These are phyloP conservation scores for Lepidopterella palustris DNA, from an alignment of 495 filamentous ascomycete genomes.

Conservation along the genomic window DNA sequence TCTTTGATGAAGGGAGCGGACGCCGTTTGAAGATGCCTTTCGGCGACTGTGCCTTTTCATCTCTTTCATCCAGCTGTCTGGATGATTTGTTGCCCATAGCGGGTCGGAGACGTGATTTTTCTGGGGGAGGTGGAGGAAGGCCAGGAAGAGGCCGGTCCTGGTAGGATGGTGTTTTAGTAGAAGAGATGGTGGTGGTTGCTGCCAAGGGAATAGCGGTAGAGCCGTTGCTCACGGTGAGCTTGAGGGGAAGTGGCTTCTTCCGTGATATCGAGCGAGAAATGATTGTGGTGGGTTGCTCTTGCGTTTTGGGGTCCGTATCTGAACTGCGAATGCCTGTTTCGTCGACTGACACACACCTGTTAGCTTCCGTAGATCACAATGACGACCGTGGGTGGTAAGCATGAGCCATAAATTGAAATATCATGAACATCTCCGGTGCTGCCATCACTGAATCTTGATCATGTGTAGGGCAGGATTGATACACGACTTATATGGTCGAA, in stretches of 20 bases:
- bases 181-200: slow-evolving; percentile 1
- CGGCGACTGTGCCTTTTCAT: background rate
- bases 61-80: background rate
- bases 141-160: slow-evolving; percentile 9
- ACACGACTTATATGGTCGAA: background rate
- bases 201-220: slow-evolving; percentile 20
- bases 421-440: no score
- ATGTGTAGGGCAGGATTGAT: background rate
- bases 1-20: background rate
- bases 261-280: slow-evolving; percentile 18
- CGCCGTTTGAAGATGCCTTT: slow-evolving; percentile 7
- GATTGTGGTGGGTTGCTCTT: slow-evolving; percentile 13
- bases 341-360: background rate
- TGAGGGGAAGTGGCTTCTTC: slow-evolving; percentile 23
- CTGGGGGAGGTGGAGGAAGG: slow-evolving; percentile 24
- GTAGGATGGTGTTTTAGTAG: background rate
- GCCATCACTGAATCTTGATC: no score
- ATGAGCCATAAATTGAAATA: no score
- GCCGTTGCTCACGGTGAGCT: slow-evolving; percentile 26
- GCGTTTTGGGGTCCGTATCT: slow-evolving; percentile 4
- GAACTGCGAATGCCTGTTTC: background rate
- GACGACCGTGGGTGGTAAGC: no score
- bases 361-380: background rate
- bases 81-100: slow-evolving; percentile 14
- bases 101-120: slow-evolving; percentile 18